A percentile compares a stretch with the other conserved stretches of the same genome.
These are phyloP conservation scores for Ligustrum vulgare DNA, from an alignment of 257 asterid species.

Conservation along the genomic window DNA sequence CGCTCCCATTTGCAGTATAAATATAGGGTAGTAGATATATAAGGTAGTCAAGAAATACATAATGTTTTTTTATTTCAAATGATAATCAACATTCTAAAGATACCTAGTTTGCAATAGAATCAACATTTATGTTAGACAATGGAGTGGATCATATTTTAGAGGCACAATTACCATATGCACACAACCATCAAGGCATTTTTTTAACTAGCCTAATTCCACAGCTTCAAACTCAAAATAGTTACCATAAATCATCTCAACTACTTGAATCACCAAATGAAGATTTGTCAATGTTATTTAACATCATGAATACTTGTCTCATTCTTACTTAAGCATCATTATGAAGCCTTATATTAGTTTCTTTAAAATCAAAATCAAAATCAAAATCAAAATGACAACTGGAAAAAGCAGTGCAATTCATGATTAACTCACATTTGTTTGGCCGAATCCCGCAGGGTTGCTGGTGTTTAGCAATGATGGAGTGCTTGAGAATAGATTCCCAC, in stretches of 20 bases:
- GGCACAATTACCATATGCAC: background rate
- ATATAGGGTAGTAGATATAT: too few relatives aligned
- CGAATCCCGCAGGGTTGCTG: slow-evolving; percentile 58
- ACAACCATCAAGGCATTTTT: background rate
- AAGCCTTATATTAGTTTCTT: slow-evolving; percentile 16
- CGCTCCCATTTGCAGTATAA: too few relatives aligned
- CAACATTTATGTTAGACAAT: background rate
- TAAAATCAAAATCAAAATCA: background rate
- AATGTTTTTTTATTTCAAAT: too few relatives aligned
- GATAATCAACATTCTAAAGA: background rate
- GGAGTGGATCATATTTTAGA: background rate
- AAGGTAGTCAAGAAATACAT: too few relatives aligned
- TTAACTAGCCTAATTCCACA: background rate
- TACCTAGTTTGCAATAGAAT: background rate
- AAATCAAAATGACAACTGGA: slow-evolving; percentile 16
- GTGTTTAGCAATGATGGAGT: slow-evolving; percentile 50
- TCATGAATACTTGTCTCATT: background rate
- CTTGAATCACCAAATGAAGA: background rate
- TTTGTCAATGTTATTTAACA: background rate
- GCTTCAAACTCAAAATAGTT: slow-evolving; percentile 18
- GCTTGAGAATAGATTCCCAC: slow-evolving; percentile 73
- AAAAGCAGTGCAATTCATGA: slow-evolving; percentile 21
- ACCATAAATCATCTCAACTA: slow-evolving; percentile 10
- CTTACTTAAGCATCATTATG: background rate
- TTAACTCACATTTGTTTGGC: slow-evolving; percentile 75